Conservation (phyloP, 768 basidiomycete species). For the Paxillus ammoniavirescens region DNA sequence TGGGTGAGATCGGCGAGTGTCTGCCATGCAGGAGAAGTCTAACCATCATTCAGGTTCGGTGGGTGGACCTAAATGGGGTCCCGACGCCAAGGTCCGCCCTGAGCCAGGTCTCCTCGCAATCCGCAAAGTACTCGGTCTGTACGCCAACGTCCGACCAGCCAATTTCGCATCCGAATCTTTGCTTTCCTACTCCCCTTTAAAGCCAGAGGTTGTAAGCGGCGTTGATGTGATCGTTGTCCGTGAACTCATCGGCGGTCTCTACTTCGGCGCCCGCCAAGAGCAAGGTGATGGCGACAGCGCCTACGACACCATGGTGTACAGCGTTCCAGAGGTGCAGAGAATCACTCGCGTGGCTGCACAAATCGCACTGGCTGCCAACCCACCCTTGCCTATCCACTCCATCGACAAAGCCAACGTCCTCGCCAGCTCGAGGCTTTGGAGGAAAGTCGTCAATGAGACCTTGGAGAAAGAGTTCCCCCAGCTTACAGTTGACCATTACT, state of each 20-base stretch:
- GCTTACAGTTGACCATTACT: conserved; percentile 81
- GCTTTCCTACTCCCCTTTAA: conserved; percentile 84
- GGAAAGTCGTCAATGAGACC: conserved; percentile 87
- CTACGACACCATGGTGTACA: conserved; percentile 94
- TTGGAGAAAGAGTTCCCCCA: conserved; percentile 85
- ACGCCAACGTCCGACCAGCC: conserved; percentile 97
- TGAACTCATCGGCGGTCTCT: conserved; percentile 94
- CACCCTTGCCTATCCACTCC: conserved; percentile 87
- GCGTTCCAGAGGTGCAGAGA: conserved; percentile 84
- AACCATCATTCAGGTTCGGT: conserved; percentile 69
- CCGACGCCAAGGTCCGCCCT: conserved; percentile 82
- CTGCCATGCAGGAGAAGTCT: neutral
- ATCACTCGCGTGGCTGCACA: conserved; percentile 96
- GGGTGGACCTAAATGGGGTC: conserved; percentile 99
- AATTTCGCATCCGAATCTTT: conserved; percentile 93
- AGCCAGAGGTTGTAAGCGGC: conserved; percentile 76
- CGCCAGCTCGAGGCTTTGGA: conserved; percentile 91
- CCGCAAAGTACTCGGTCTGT: conserved; percentile 90
- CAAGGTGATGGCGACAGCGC: conserved; percentile 70
- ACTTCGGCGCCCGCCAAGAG: conserved; percentile 94
- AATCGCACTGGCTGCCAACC: conserved; percentile 79
- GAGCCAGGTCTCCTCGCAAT: conserved; percentile 87
- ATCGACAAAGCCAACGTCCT: conserved; percentile 99
- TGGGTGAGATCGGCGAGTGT: conserved; percentile 60
- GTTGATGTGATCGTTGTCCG: conserved; percentile 92